Evolutionary conservation across 2,329 filamentous ascomycete genomes (phyloP), one percentile per base, ranked within the genome.

Genomic region (Neospermospora avenae): DNA sequence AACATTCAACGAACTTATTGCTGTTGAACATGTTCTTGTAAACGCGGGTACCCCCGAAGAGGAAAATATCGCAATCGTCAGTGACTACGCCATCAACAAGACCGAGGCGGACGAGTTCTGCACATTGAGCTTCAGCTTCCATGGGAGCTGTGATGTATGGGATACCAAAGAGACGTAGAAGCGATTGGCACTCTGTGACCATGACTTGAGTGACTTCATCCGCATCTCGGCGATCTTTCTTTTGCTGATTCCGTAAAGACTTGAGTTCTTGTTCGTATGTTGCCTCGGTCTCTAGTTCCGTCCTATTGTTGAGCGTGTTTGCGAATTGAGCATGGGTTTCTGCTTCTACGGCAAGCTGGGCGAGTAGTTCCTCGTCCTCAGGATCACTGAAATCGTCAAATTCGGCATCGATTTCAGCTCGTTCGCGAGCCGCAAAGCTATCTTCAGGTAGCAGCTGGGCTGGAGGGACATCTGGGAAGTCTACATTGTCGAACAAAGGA

Each of bases 1-100:
- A 99, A 76, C 95, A 98, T 76, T 99, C 95, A 44, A 99, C 95
- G 69, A 91, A 96, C 73, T 99, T 99, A 74, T 95, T 95, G 69
- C 91, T 88, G 75, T 97, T 99, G 80, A 99, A 99, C 92, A 99
- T 96, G 78, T 99, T 99, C 75, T 99, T 99, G 81, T 99, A 99
- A 22, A 99, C 89, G 18, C 93, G 83, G 0, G 92, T 99, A 39
- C 95, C 96, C 18, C 95, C 96, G 74, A 99, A 99, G 0, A 99
- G 83, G 71, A 99, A 99, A 0, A 88, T 96, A 78, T 99, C 95
- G 2, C 90, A 96, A 73, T 99, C 95, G 70, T 99, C 95, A 0
- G 96, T 99, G 31, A 99, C 93, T 63, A 99, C 96, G 13, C 96
- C 95, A 72, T 99, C 96, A 8, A 99, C 96, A 0, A 98, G 84